Conservation (phyloP, 352 stramenopile genomes). For the Aphanomyces invadans region DNA sequence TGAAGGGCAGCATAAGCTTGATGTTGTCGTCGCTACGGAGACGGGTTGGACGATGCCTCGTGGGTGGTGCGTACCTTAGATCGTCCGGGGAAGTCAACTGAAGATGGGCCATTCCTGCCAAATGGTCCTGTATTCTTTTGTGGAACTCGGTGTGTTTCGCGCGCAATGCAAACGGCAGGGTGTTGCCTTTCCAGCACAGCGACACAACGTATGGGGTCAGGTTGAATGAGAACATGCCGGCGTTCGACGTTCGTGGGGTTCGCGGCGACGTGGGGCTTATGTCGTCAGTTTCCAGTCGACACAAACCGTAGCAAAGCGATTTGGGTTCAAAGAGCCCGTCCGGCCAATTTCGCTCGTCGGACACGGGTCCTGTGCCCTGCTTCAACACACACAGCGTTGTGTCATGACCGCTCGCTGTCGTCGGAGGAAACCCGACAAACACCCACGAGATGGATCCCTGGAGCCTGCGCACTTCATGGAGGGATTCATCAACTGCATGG, state of each 20-base stretch:
- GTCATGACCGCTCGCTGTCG: not conserved
- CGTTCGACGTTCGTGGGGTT: slow-evolving; percentile 29
- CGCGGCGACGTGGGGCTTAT: slow-evolving; percentile 8
- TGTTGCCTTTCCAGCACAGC: slow-evolving; percentile 86
- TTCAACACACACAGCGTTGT: slow-evolving; percentile 54
- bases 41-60: too few species aligned
- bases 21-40: slow-evolving; percentile 14
- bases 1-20: slow-evolving; percentile 7
- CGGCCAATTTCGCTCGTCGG: slow-evolving; percentile 66
- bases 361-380: slow-evolving; percentile 52
- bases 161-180: slow-evolving; percentile 72
- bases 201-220: slow-evolving; percentile 61
- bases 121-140: slow-evolving; percentile 79
- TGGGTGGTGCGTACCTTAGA: slow-evolving; percentile 62
- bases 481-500: slow-evolving; percentile 11
- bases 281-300: slow-evolving; percentile 40
- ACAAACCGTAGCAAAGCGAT: slow-evolving; percentile 74
- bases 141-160: slow-evolving; percentile 87
- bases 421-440: slow-evolving; percentile 13
- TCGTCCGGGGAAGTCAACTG: slow-evolving; percentile 67
- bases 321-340: slow-evolving; percentile 68
- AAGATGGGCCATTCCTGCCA: slow-evolving; percentile 66
- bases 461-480: slow-evolving; percentile 19
- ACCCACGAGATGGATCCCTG: slow-evolving; percentile 18
- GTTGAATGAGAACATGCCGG: slow-evolving; percentile 27